Conservation (phyloP, 768 basidiomycete genomes). For the Cubamyces lactineus region DNA sequence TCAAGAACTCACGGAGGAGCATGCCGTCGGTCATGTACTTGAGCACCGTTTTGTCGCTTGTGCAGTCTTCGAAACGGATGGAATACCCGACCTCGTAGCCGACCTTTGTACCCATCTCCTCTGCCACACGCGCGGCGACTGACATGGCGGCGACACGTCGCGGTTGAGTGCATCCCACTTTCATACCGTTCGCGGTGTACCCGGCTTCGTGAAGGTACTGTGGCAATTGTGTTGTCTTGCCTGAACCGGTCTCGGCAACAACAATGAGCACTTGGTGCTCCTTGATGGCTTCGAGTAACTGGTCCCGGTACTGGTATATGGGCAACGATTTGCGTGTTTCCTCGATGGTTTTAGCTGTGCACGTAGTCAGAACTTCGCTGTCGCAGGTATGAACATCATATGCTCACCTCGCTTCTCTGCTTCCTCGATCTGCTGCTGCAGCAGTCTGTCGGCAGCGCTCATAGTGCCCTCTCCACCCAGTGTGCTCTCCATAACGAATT, state of each 20-base stretch:
- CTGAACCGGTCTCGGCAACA: conserved; percentile 97
- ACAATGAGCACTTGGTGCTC: conserved; percentile 96
- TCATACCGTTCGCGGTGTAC: conserved; percentile 84
- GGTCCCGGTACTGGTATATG: conserved; percentile 86
- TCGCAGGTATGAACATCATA: conserved; percentile 4
- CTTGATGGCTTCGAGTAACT: conserved; percentile 85
- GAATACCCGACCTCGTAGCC: conserved; percentile 99
- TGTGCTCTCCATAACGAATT: conserved; percentile 86
- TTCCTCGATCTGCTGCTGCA: conserved; percentile 88
- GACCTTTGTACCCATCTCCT: conserved; percentile 97
- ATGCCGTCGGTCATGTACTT: conserved; percentile 99
- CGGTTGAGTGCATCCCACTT: conserved; percentile 96
- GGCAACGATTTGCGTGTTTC: conserved; percentile 93
- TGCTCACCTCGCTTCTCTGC: conserved; percentile 84
- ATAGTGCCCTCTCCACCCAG: conserved; percentile 68
- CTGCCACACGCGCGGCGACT: conserved; percentile 97
- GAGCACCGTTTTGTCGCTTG: conserved; percentile 97
- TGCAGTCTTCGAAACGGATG: conserved; percentile 99
- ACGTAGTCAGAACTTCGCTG: conserved; percentile 5
- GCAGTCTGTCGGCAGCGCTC: conserved; percentile 81
- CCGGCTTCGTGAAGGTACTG: conserved; percentile 99
- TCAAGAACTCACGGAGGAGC: conserved; percentile 95
- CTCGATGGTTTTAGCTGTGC: conserved; percentile 82
- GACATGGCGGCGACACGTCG: conserved; percentile 99
- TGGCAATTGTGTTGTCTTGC: conserved; percentile 97